phyloP scores from a whole-genome alignment of 2,329 filamentous ascomycete species.

The Zasmidium angulare region DNA sequence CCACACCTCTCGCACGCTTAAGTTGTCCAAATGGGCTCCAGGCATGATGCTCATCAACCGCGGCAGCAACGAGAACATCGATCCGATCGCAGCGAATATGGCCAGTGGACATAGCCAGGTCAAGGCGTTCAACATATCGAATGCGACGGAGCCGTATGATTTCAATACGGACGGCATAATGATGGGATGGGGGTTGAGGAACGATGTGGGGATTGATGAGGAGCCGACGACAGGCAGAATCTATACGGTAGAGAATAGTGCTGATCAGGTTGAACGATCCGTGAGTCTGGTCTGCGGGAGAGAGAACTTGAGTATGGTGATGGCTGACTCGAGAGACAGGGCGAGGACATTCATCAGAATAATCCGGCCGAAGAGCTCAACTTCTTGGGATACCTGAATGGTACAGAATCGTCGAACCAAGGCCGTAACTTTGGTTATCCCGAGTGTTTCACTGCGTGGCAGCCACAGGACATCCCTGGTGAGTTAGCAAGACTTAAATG shows the following conservation, averaged over 20 bases:
- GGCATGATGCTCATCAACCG: conserved; percentile 64
- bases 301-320: not conserved
- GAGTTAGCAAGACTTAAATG: too few species aligned
- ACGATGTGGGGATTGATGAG: conserved; percentile 70
- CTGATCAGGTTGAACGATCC: conserved; percentile 55
- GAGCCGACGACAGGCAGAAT: conserved; percentile 54
- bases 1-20: conserved; percentile 66
- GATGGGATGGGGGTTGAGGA: conserved; percentile 68
- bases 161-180: conserved; percentile 53
- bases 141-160: conserved; percentile 42
- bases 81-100: conserved; percentile 53
- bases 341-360: conserved; percentile 48
- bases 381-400: conserved; percentile 63
- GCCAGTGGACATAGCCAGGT: conserved; percentile 65
- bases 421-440: conserved; percentile 70
- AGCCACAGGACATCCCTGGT: conserved; percentile 50
- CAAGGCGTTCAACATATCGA: conserved; percentile 59
- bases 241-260: conserved; percentile 67
- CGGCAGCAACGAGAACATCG: conserved; percentile 64
- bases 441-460: conserved; percentile 67
- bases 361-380: conserved; percentile 76
- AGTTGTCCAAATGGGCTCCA: conserved; percentile 57
- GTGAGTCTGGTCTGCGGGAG: conserved; percentile 5
- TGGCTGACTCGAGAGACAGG: conserved; percentile 2
- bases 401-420: conserved; percentile 43